Conservation (phyloP, 495 filamentous ascomycete genomes). For the Sphaerosporella brunnea region DNA sequence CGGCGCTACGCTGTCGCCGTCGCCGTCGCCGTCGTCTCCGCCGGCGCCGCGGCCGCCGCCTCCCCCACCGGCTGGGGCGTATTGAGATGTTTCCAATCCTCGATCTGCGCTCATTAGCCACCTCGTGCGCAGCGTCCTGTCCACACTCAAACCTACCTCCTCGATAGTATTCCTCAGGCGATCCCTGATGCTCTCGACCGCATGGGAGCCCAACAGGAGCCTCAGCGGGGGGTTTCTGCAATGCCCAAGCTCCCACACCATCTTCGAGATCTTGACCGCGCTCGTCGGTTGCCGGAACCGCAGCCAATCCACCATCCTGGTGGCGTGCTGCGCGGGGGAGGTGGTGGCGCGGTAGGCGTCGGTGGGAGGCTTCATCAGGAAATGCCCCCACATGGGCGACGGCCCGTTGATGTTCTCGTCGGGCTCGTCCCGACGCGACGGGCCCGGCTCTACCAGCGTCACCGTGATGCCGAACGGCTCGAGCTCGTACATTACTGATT, state of each 20-base stretch:
- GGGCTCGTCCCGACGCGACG: slow-evolving; percentile 57
- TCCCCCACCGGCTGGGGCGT: slow-evolving; percentile 25
- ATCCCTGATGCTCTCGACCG: slow-evolving; percentile 87
- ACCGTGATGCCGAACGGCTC: slow-evolving; percentile 82
- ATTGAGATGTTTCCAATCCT: slow-evolving; percentile 76
- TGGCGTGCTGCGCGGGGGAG: slow-evolving; percentile 71
- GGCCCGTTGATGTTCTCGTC: slow-evolving; percentile 17
- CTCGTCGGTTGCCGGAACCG: slow-evolving; percentile 81
- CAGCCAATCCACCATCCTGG: slow-evolving; percentile 89
- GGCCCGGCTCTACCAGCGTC: slow-evolving; percentile 78
- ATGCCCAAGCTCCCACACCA: slow-evolving; percentile 91
- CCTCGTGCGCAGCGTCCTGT: neutral
- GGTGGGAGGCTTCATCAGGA: slow-evolving; percentile 69
- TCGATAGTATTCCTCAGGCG: slow-evolving; percentile 76
- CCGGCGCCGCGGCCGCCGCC: neutral
- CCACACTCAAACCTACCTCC: slow-evolving; percentile 38
- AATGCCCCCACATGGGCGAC: slow-evolving; percentile 66
- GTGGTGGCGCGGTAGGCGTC: slow-evolving; percentile 61
- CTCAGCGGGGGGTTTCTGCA: slow-evolving; percentile 77
- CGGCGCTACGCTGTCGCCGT: neutral
- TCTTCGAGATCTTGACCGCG: slow-evolving; percentile 81
- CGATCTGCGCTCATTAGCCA: slow-evolving; percentile 23
- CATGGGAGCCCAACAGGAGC: slow-evolving; percentile 74
- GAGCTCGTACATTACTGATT: slow-evolving; percentile 88
- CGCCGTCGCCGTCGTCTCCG: neutral